Percentiles rank a stretch among this genome's conserved stretches.
Conservation (phyloP, 1,284 basidiomycete genomes). For the Vanrija humicola region DNA sequence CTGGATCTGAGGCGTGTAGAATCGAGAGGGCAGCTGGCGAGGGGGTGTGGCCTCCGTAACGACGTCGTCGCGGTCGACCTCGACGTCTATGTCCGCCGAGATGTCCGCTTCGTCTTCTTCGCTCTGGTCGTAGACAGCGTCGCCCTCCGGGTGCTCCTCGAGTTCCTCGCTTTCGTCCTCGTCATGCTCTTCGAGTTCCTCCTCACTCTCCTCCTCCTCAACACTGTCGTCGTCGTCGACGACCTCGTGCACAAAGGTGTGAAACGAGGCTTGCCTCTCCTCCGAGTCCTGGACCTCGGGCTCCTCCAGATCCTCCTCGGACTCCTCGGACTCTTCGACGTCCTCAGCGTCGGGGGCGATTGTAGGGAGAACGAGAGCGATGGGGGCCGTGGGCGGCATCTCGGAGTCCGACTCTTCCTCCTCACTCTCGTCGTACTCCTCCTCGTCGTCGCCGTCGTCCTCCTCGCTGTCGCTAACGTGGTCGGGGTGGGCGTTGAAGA, state of each 20-base stretch:
- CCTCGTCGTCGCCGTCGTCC: background rate
- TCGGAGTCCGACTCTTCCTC: background rate
- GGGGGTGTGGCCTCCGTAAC: background rate
- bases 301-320: background rate
- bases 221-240: slow-evolving; percentile 2
- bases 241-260: too few species aligned
- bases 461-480: slow-evolving; percentile 11
- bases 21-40: slow-evolving; percentile 10
- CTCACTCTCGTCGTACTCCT: slow-evolving; percentile 1
- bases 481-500: slow-evolving; percentile 17
- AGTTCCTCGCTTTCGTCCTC: slow-evolving; percentile 5
- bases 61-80: slow-evolving; percentile 1
- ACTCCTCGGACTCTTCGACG: background rate
- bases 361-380: too few species aligned
- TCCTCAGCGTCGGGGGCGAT: background rate
- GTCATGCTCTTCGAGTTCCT: background rate
- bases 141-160: slow-evolving; percentile 7
- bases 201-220: background rate
- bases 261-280: too few species aligned
- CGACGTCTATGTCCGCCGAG: slow-evolving; percentile 2
- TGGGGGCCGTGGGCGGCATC: too few species aligned
- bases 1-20: slow-evolving; percentile 37
- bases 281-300: background rate
- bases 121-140: background rate
- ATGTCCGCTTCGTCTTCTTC: slow-evolving; percentile 3